Evolutionary conservation across 1,139 yeast genomes (phyloP).

Genomic region (Protomyces arabidopsidicola): DNA sequence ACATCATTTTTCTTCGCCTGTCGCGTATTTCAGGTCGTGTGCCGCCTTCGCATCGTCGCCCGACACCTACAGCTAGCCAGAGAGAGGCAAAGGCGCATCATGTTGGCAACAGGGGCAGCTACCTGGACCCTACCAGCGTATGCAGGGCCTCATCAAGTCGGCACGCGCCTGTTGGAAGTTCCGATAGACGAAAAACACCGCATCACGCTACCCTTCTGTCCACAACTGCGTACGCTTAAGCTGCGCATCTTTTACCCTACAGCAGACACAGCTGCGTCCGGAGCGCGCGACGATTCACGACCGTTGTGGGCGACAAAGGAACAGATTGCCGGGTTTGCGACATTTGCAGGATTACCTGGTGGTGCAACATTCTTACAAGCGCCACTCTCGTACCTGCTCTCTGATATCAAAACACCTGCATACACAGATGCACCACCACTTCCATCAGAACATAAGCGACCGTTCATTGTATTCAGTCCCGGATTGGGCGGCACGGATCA

Average conservation of each 20-base stretch:
- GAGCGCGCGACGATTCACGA: constrained; percentile 24
- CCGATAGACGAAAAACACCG: constrained; percentile 30
- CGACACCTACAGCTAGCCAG: neutral
- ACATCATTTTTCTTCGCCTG: neutral
- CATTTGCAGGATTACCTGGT: constrained; percentile 5
- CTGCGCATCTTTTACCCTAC: constrained; percentile 34
- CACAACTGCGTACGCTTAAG: constrained; percentile 31
- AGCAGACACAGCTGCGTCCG: neutral
- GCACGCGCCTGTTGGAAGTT: constrained; percentile 33
- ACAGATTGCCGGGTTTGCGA: constrained; percentile 18
- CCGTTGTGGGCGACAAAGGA: constrained; percentile 27
- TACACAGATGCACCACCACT: constrained; percentile 7
- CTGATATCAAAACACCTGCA: constrained; percentile 27
- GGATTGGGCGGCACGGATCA: constrained; percentile 34
- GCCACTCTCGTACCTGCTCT: constrained; percentile 24
- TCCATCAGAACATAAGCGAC: constrained; percentile 29
- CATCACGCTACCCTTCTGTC: constrained; percentile 25
- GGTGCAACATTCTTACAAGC: constrained; percentile 17
- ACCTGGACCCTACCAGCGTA: constrained; percentile 30
- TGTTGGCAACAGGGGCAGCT: neutral
- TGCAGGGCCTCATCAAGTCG: constrained; percentile 33
- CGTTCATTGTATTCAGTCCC: constrained; percentile 34
- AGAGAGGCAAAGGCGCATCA: neutral
- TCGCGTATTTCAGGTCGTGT: neutral
- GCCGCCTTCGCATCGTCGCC: neutral